Evolutionary conservation across 371 early-diverging fungal species (phyloP), one percentile per base, ranked within the genome.

Genomic region (Rhizopus sp.): DNA sequence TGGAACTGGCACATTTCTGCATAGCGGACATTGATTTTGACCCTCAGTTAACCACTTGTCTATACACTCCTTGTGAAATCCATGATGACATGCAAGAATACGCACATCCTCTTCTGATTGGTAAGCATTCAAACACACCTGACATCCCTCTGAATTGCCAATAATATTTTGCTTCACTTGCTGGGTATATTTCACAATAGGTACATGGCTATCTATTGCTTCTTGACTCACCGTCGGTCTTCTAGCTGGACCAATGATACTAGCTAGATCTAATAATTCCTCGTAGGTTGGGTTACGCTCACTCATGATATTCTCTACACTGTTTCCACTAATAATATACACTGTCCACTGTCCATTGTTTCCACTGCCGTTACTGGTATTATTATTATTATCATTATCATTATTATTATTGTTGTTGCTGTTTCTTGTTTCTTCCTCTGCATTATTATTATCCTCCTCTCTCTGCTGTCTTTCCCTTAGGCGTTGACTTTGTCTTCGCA

Each of bases 41-140:
- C 64, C 66, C 31, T 66, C 55, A 9, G 66, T 70, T 8, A 88
- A 69, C 90, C 90, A 90, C 56, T 81, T 75, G 66, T 92, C 91
- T n/a, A 93, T 81, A 69, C 93, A 93, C 9, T 83, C 83, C 50
- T 77, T 74, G 68, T 93, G 94, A 75, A 89, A 93, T 32, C 82
- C 84, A 60, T 93, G 94, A 23, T 75, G 64, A 66, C 94, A 91
- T 9, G 69, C 65, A 39, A 91, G 66, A 3, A 82, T 72, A 30
- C 89, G 68, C 32, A 90, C 64, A 47, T 77, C 71, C 8, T 88
- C 86, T 6, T 72, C 79, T 15, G 77, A 76, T 46, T 80, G 83
- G 57, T 88, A 90, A 6, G 64, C 70, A 23, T 69, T 70, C 48
- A 91, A 70, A 64, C 92, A 91, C 23, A 91, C 63, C 44, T 81